Evolutionary conservation across 768 basidiomycete species (phyloP).

Genomic region (Clavulina sp.): DNA sequence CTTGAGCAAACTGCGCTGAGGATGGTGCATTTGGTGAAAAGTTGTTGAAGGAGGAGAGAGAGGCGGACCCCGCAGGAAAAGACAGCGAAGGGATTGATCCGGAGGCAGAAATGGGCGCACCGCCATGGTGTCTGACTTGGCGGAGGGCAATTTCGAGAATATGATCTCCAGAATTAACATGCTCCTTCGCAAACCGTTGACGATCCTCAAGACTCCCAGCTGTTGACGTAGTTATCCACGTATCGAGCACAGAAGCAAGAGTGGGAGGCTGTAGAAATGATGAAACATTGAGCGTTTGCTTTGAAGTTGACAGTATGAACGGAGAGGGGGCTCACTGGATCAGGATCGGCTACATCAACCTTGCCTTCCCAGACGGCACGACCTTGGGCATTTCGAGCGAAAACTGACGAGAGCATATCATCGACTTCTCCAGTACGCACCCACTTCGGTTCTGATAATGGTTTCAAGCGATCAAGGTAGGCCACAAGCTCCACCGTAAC

Average conservation of each 20-base stretch:
- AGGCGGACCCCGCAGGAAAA: conserved; percentile 34
- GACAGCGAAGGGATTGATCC: conserved; percentile 30
- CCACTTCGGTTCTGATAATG: conserved; percentile 93
- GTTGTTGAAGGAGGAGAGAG: neutral
- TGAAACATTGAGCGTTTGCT: neutral
- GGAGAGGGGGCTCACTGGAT: conserved; percentile 47
- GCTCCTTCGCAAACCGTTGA: conserved; percentile 74
- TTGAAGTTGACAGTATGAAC: conserved; percentile 1
- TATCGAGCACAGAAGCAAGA: conserved; percentile 75
- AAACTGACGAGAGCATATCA: conserved; percentile 81
- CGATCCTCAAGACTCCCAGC: conserved; percentile 60
- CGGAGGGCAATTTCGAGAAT: conserved; percentile 85
- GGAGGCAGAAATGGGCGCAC: conserved; percentile 39
- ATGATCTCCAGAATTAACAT: conserved; percentile 69
- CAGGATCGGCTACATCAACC: conserved; percentile 81
- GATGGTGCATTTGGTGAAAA: conserved; percentile 62
- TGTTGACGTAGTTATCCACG: conserved; percentile 75
- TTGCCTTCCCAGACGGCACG: conserved; percentile 64
- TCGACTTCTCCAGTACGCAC: conserved; percentile 87
- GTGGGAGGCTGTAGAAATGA: conserved; percentile 55
- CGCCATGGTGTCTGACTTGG: conserved; percentile 51
- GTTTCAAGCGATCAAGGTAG: conserved; percentile 72
- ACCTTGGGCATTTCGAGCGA: conserved; percentile 18
- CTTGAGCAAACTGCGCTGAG: conserved; percentile 77
- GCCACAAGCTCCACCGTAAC: conserved; percentile 43